Conservation (phyloP, 176 grass and related monocot genomes). For the Aegilops sharonensis region DNA sequence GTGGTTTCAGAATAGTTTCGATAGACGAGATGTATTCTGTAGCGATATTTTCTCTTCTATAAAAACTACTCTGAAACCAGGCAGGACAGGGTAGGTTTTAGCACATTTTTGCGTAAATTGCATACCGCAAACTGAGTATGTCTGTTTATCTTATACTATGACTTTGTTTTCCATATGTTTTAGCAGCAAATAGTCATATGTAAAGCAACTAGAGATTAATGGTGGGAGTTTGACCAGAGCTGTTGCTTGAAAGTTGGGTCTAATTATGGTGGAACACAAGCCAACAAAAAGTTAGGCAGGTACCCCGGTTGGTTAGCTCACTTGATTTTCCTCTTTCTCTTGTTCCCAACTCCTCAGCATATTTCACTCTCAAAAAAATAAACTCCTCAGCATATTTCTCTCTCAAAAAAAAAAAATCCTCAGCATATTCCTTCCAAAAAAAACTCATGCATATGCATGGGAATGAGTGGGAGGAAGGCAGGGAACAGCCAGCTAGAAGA, state of each 20-base stretch:
- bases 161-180: neutral
- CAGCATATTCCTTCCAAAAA: neutral
- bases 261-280: slow-evolving; percentile 41
- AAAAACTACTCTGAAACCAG: too few relatives aligned
- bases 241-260: slow-evolving; percentile 34
- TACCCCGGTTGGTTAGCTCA: slow-evolving; percentile 8
- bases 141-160: neutral
- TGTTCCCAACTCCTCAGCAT: neutral
- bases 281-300: slow-evolving; percentile 43
- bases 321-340: slow-evolving; percentile 12
- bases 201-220: slow-evolving; percentile 33
- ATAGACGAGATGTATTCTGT: too few relatives aligned
- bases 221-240: slow-evolving; percentile 14
- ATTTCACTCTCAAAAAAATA: neutral
- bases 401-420: too few relatives aligned
- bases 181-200: neutral
- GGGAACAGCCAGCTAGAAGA: slow-evolving; percentile 40
- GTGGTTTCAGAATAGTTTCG: too few relatives aligned
- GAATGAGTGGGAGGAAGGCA: neutral
- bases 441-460: neutral
- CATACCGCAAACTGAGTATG: too few relatives aligned
- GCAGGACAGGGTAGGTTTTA: too few relatives aligned
- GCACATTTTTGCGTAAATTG: too few relatives aligned
- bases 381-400: too few relatives aligned
- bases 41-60: too few relatives aligned